Base-by-base conservation (phyloP, 2,329 filamentous ascomycete species). In the Alternaria postmessia region DNA sequence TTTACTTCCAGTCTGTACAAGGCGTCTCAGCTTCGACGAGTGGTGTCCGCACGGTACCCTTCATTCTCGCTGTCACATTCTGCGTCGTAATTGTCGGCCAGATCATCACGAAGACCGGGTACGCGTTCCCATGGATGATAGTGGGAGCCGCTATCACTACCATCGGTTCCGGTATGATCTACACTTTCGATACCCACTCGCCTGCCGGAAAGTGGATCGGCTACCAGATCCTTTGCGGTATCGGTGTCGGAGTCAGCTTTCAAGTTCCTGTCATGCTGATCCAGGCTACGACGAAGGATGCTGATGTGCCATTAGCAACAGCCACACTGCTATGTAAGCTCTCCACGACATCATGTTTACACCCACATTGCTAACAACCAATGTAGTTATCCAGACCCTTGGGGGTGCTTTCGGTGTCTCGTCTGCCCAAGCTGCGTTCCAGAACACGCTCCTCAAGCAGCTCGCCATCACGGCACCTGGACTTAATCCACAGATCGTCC, bases 181-280 rank as follows among this genome's bases (percentile, higher is more conserved):
- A 78, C 26, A 83, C 79, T 0, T 71, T 82, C 11, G 69, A 76
- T n/a, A 65, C 79, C 3, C 57, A 67, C 30, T 81, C 80, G 6
- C 61, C 73, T 0, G 69, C 70, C 1, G 71, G 63, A 1, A 69
- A 76, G 20, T 84, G 81, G 81, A 80, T 83, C 32, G 83, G 82
- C 5, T 84, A 81, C 64, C 81, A 84, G 57, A 72, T 80, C 16
- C 57, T 85, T 0, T 49, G 73, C 3, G 83, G 83, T 5, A 62
- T 78, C 28, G 82, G 81, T 7, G 51, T 76, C 7, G 68, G 64
- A 30, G 63, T 80, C 26, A 47, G 39, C 16, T 60, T 68, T 34
- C 56, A 61, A 36, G 44, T 79, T 41, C 74, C 72, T 18, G 70
- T 76, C 52, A 77, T 78, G 48, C 74, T 77, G 12, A 76, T 70